Conservation (phyloP, 495 filamentous ascomycete species). For the Aspergillus haitiensis region DNA sequence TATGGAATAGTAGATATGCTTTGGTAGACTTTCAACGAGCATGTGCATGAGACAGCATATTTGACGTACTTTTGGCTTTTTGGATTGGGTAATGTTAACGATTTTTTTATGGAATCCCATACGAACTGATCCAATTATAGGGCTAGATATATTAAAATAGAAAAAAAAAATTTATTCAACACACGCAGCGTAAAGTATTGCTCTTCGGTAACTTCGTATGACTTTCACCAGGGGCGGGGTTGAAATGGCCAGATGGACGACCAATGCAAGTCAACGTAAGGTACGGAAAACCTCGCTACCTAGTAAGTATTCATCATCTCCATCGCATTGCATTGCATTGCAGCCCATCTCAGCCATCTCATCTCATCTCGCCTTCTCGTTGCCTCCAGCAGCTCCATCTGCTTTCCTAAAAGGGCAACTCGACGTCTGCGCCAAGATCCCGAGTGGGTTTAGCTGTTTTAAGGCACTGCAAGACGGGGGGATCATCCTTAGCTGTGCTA, state of each 20-base stretch:
- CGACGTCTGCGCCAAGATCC: constrained; percentile 24
- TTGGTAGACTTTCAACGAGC: not conserved
- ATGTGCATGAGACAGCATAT: not conserved
- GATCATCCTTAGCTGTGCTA: constrained; percentile 18
- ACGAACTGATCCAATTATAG: too few relatives aligned
- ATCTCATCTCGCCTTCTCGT: constrained; percentile 10
- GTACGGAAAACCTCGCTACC: constrained; percentile 15
- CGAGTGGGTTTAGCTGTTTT: constrained; percentile 19
- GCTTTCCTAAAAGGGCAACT: constrained; percentile 20
- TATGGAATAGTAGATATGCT: not conserved
- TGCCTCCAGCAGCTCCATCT: constrained; percentile 9
- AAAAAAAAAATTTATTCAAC: not conserved
- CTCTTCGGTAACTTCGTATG: not conserved
- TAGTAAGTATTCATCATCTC: constrained; percentile 2
- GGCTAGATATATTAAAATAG: too few relatives aligned
- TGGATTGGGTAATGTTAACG: too few relatives aligned
- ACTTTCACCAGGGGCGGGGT: not conserved
- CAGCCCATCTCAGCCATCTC: constrained; percentile 6
- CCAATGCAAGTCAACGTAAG: constrained; percentile 19
- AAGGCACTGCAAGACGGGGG: constrained; percentile 10
- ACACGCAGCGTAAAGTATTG: not conserved
- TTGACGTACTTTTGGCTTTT: too few relatives aligned
- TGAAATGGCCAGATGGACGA: constrained; percentile 2
- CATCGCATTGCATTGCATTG: constrained; percentile 18
- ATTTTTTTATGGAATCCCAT: too few relatives aligned